A percentile compares a stretch with the other conserved stretches of the same genome.
These are phyloP conservation scores for Dryadomyces quercivorus DNA, from an alignment of 2,329 filamentous ascomycete species.

Conservation along the genomic window DNA sequence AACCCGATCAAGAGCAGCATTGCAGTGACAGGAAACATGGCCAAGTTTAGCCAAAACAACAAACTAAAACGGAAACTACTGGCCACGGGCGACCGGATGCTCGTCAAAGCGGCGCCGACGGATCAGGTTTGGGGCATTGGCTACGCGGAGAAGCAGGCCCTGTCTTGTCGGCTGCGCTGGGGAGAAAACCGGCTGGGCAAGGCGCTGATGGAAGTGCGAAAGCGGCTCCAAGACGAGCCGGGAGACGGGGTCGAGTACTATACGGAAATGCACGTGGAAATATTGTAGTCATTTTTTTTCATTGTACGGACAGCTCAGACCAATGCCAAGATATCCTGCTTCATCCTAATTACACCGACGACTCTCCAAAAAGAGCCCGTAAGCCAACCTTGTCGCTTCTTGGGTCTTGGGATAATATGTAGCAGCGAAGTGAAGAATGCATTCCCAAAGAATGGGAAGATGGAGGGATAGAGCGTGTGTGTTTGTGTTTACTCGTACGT, in stretches of 20 bases:
- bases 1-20: constrained; percentile 23
- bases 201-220: constrained; percentile 44
- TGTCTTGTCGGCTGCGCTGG: constrained; percentile 35
- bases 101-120: constrained; percentile 48
- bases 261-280: no score
- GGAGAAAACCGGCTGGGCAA: constrained; percentile 52
- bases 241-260: no score
- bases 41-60: constrained; percentile 38
- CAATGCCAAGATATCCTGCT: no score
- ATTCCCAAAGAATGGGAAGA: no score
- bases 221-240: constrained; percentile 16
- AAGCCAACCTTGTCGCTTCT: no score
- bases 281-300: no score
- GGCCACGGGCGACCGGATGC: constrained; percentile 42
- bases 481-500: background rate
- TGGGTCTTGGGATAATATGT: no score
- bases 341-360: no score
- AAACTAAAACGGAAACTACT: constrained; percentile 27
- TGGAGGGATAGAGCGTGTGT: no score
- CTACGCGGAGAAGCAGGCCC: constrained; percentile 35
- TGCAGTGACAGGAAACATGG: constrained; percentile 44
- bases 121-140: constrained; percentile 65
- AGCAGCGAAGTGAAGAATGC: no score
- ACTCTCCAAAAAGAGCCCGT: no score
- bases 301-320: no score